A percentile compares a stretch with the other conserved stretches of the same genome.
phyloP scores from a whole-genome alignment of 768 basidiomycete species.

The Lactarius hatsudake region DNA sequence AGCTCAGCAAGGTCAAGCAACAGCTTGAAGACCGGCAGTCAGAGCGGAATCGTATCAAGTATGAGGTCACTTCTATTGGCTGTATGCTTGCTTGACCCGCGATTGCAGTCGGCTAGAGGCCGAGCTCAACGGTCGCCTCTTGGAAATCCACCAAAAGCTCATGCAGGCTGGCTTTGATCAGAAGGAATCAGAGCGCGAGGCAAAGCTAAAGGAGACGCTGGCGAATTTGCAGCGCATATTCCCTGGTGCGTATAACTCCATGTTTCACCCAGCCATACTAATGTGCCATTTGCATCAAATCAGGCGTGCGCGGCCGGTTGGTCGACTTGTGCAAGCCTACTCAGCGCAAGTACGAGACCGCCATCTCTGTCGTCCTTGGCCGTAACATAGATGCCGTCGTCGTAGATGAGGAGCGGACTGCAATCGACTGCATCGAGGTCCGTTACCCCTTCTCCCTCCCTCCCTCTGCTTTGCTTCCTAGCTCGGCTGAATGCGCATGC shows the following conservation, averaged over 20 bases:
- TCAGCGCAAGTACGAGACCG: conserved; percentile 85
- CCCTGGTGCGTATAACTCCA: conserved; percentile 52
- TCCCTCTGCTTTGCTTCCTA: background rate
- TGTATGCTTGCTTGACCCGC: background rate
- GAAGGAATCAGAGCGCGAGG: conserved; percentile 82
- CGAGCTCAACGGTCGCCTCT: conserved; percentile 90
- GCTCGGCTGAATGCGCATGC: background rate
- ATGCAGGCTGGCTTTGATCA: conserved; percentile 88
- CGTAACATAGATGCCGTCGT: conserved; percentile 95
- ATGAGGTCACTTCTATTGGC: conserved; percentile 30
- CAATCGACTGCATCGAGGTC: conserved; percentile 96
- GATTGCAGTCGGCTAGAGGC: conserved; percentile 74
- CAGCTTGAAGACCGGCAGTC: conserved; percentile 84
- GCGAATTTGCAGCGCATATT: conserved; percentile 83
- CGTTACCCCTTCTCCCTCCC: conserved; percentile 17
- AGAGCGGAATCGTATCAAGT: conserved; percentile 80
- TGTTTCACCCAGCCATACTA: background rate
- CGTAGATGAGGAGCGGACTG: conserved; percentile 95
- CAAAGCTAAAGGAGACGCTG: conserved; percentile 81
- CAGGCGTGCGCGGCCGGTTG: conserved; percentile 89
- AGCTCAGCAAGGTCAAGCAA: conserved; percentile 64
- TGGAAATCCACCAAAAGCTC: conserved; percentile 76
- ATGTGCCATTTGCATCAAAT: conserved; percentile 1
- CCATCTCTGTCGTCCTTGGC: conserved; percentile 89
- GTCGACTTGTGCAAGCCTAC: conserved; percentile 95